A percentile compares a stretch with the other conserved stretches of the same genome.
Evolutionary conservation across 2,329 filamentous ascomycete species (phyloP).

Genomic region (Alternaria incomplexa): DNA sequence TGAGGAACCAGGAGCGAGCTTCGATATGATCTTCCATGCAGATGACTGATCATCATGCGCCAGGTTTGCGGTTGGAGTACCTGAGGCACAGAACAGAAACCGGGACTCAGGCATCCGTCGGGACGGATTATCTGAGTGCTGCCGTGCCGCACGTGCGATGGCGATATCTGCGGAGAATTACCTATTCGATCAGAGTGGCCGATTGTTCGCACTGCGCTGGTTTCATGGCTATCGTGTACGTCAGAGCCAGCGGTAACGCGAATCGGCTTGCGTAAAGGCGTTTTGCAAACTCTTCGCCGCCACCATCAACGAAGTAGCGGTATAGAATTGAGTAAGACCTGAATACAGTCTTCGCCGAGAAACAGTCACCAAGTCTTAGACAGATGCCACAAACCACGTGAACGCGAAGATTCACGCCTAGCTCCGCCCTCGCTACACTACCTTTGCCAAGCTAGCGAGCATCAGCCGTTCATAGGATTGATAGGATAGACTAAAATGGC

Average conservation of each 20-base stretch:
- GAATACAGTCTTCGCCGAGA: not conserved
- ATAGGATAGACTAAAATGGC: slow-evolving; percentile 18
- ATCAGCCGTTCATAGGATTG: slow-evolving; percentile 23
- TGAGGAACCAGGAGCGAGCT: slow-evolving; percentile 17
- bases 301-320: slow-evolving; percentile 7
- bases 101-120: slow-evolving; percentile 46
- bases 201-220: slow-evolving; percentile 1
- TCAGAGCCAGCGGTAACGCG: not conserved
- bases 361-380: not conserved
- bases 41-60: slow-evolving; percentile 11
- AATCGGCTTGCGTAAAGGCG: not conserved
- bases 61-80: slow-evolving; percentile 8
- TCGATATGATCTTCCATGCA: slow-evolving; percentile 22
- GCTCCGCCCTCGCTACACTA: slow-evolving; percentile 14
- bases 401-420: slow-evolving; percentile 11
- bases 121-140: slow-evolving; percentile 10
- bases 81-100: slow-evolving; percentile 36
- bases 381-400: slow-evolving; percentile 23
- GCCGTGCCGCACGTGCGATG: slow-evolving; percentile 9
- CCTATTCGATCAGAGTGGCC: slow-evolving; percentile 1
- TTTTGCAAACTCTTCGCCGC: not conserved
- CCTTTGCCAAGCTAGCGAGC: slow-evolving; percentile 20
- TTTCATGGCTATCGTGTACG: not conserved
- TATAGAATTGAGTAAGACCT: slow-evolving; percentile 2
- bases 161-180: slow-evolving; percentile 11